These are phyloP conservation scores for Parastagonospora nodorum DNA, from an alignment of 2,329 filamentous ascomycete species.

Conservation along the genomic window DNA sequence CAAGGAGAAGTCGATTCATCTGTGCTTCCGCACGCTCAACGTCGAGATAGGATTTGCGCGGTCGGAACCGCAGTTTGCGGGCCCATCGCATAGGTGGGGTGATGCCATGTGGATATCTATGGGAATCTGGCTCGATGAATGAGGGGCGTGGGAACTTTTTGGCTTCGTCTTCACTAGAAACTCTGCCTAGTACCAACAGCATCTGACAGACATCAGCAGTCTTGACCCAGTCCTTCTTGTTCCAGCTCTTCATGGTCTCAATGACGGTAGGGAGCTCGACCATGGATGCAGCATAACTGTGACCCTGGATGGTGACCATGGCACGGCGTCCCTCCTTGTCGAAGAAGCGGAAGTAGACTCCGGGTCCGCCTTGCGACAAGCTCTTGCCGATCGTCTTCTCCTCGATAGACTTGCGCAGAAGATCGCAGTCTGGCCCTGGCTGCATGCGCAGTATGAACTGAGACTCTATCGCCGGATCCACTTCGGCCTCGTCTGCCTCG, in stretches of 20 bases:
- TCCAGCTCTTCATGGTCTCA: slow-evolving; percentile 93
- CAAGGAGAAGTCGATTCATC: slow-evolving; percentile 73
- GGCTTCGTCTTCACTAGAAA: slow-evolving; percentile 61
- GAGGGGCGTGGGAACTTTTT: slow-evolving; percentile 65
- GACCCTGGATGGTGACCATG: slow-evolving; percentile 70
- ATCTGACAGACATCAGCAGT: slow-evolving; percentile 88
- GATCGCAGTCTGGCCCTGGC: slow-evolving; percentile 84
- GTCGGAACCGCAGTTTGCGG: slow-evolving; percentile 79
- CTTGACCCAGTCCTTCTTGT: slow-evolving; percentile 84
- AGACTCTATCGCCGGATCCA: slow-evolving; percentile 86
- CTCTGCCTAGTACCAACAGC: slow-evolving; percentile 75
- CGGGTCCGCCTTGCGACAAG: slow-evolving; percentile 68
- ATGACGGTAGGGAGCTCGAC: slow-evolving; percentile 86
- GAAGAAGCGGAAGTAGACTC: slow-evolving; percentile 81
- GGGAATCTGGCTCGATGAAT: slow-evolving; percentile 70
- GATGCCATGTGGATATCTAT: slow-evolving; percentile 81
- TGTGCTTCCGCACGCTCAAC: slow-evolving; percentile 84
- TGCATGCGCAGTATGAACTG: slow-evolving; percentile 89
- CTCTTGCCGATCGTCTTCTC: slow-evolving; percentile 76
- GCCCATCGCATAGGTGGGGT: slow-evolving; percentile 89
- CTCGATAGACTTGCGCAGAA: slow-evolving; percentile 74
- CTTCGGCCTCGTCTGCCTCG: slow-evolving; percentile 87
- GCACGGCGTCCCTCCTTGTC: slow-evolving; percentile 74
- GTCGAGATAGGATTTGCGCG: slow-evolving; percentile 79
- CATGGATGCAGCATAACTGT: slow-evolving; percentile 75